Conservation (phyloP, 208 protist species). For the Trypanosoma avium region DNA sequence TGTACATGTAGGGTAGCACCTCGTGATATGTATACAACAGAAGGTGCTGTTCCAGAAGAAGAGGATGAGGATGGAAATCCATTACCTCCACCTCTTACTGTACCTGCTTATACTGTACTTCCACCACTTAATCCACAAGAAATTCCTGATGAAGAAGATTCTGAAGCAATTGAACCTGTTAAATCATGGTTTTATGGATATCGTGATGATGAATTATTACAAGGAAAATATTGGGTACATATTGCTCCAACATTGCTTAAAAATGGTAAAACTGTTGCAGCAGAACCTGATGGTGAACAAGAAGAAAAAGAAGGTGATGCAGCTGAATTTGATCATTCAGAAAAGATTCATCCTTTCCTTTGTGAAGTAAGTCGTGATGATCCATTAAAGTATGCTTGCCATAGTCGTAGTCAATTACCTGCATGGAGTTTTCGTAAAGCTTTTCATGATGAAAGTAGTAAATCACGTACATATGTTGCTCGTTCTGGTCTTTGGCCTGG, state of each 20-base stretch:
- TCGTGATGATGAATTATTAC: conserved; percentile 82
- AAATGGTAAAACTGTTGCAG: conserved; percentile 49
- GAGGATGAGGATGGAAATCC: conserved; percentile 81
- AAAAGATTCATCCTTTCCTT: conserved; percentile 87
- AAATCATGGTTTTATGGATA: conserved; percentile 84
- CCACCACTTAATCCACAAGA: conserved; percentile 84
- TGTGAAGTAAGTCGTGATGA: conserved; percentile 75
- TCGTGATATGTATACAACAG: conserved; percentile 72
- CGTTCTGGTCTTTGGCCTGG: conserved; percentile 86
- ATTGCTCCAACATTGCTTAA: conserved; percentile 73
- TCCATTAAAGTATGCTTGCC: conserved; percentile 61
- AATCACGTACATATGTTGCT: conserved; percentile 66
- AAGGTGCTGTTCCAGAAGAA: conserved; percentile 81
- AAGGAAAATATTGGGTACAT: conserved; percentile 91
- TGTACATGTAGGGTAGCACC: conserved; percentile 88
- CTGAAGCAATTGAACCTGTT: conserved; percentile 62
- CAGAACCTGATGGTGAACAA: conserved; percentile 8
- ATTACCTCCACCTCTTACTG: conserved; percentile 49
- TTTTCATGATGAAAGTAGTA: conserved; percentile 75
- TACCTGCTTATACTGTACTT: conserved; percentile 77
- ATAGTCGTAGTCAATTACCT: conserved; percentile 71
- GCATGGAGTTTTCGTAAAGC: conserved; percentile 89
- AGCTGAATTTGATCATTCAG: conserved; percentile 38
- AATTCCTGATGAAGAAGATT: conserved; percentile 79
- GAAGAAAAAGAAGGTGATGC: conserved; percentile 29